Evolutionary conservation across 1,139 yeast genomes (phyloP).

Genomic region (Pichia sp.): DNA sequence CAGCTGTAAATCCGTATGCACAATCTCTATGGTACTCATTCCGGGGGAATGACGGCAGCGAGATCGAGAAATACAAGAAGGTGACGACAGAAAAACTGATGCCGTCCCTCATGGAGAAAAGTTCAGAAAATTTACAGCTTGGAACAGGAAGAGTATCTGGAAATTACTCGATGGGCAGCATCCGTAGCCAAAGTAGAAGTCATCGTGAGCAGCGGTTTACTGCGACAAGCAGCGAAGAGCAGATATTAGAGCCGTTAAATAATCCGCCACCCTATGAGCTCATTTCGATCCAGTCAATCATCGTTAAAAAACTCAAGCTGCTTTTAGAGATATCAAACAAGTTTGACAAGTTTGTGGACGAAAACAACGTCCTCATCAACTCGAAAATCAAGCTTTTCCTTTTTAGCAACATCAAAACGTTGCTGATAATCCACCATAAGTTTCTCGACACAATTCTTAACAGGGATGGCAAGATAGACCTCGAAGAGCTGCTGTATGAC

Average conservation of each 20-base stretch:
- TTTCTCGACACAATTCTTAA: conserved; percentile 18
- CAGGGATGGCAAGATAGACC: conserved; percentile 2
- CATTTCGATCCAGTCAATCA: conserved; percentile 7
- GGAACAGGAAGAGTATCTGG: not conserved
- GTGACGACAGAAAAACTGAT: conserved; percentile 2
- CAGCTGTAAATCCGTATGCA: conserved; percentile 27
- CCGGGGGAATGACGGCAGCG: conserved; percentile 28
- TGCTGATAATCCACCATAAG: conserved; percentile 21
- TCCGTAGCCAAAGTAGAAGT: not conserved
- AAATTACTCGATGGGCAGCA: not conserved
- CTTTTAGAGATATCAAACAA: conserved; percentile 17
- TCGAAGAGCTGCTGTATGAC: conserved; percentile 19
- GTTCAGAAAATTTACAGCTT: not conserved
- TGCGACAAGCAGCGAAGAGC: not conserved
- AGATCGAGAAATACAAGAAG: conserved; percentile 24
- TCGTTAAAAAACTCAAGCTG: conserved; percentile 16
- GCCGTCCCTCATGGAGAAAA: conserved; percentile 12
- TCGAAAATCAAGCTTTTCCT: conserved; percentile 17
- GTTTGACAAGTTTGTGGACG: conserved; percentile 17
- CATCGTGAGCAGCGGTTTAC: not conserved
- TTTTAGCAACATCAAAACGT: conserved; percentile 27
- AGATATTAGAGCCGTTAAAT: conserved; percentile 8
- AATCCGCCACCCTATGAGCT: conserved; percentile 13
- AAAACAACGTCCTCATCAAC: conserved; percentile 18
- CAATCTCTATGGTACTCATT: conserved; percentile 30